Percentiles rank a stretch among this genome's conserved stretches.
phyloP scores from a whole-genome alignment of 306 rosid species.

The Vicia villosa region DNA sequence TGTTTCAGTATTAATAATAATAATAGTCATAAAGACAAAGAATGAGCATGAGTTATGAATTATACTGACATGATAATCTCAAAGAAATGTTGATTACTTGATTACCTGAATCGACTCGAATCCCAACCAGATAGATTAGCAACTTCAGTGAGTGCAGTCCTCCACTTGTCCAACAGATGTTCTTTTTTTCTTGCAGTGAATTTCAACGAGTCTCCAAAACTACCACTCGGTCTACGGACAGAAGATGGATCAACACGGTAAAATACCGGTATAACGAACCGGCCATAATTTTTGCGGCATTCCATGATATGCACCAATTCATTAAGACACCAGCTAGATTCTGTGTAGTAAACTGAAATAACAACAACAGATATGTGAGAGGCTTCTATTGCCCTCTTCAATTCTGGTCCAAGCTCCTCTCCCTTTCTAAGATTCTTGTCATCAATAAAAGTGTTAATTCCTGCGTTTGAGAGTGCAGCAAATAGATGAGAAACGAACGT shows the following conservation, averaged over 20 bases:
- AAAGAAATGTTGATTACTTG: not conserved
- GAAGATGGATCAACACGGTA: not conserved
- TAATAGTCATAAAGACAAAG: not conserved
- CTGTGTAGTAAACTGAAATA: not conserved
- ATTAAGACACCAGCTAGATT: conserved; percentile 38
- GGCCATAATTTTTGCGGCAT: not conserved
- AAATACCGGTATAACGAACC: not conserved
- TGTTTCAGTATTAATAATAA: not conserved
- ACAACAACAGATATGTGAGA: not conserved
- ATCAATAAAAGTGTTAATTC: not conserved
- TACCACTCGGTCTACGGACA: not conserved
- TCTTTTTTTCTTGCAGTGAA: not conserved
- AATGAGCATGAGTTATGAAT: not conserved
- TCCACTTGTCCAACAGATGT: not conserved
- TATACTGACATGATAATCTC: not conserved
- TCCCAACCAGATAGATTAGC: not conserved
- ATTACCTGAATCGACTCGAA: not conserved
- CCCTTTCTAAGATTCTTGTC: not conserved
- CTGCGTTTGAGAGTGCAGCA: not conserved
- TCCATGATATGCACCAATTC: conserved; percentile 5
- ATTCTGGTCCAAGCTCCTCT: not conserved
- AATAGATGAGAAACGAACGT: not conserved
- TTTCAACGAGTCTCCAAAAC: not conserved
- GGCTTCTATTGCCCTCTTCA: not conserved
- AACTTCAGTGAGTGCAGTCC: not conserved